Conservation (phyloP, 2,329 filamentous ascomycete species). For the Scytalidium lignicola region DNA sequence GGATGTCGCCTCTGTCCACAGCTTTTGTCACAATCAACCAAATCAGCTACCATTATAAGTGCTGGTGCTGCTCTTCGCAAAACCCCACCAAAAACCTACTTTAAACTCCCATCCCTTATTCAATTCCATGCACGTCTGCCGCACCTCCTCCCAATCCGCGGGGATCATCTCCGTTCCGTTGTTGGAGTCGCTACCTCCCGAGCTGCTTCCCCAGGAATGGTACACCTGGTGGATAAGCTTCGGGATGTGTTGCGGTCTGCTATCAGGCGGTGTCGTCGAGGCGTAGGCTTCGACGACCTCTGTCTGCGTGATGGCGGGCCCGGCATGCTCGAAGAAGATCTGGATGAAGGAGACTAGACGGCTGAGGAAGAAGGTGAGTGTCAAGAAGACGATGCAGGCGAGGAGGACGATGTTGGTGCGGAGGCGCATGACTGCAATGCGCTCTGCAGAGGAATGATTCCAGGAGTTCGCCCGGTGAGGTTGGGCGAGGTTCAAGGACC, state of each 20-base stretch:
- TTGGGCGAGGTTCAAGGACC: no score
- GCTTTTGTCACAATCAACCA: slow-evolving; percentile 34
- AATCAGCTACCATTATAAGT: slow-evolving; percentile 1
- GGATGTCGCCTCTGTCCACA: slow-evolving; percentile 67
- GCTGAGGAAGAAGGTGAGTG: slow-evolving; percentile 2
- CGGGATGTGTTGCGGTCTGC: slow-evolving; percentile 55
- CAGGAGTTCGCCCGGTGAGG: no score
- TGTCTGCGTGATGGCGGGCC: slow-evolving; percentile 9
- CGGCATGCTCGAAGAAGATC: slow-evolving; percentile 12
- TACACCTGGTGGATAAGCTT: slow-evolving; percentile 70
- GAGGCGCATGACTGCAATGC: no score
- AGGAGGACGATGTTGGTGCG: not conserved
- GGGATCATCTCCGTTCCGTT: slow-evolving; percentile 50
- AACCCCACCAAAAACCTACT: slow-evolving; percentile 34
- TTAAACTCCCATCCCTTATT: slow-evolving; percentile 72
- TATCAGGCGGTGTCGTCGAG: slow-evolving; percentile 24
- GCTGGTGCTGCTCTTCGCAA: slow-evolving; percentile 8
- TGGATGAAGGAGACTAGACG: slow-evolving; percentile 7
- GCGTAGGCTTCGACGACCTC: slow-evolving; percentile 4
- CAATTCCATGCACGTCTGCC: slow-evolving; percentile 60
- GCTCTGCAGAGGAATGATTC: no score
- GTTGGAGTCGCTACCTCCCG: slow-evolving; percentile 57
- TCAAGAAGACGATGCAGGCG: slow-evolving; percentile 1
- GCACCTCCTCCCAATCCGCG: slow-evolving; percentile 57
- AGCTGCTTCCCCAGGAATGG: slow-evolving; percentile 36